Conservation (phyloP, 164 flowering plant genomes). For the Stephania yunnanensis region DNA sequence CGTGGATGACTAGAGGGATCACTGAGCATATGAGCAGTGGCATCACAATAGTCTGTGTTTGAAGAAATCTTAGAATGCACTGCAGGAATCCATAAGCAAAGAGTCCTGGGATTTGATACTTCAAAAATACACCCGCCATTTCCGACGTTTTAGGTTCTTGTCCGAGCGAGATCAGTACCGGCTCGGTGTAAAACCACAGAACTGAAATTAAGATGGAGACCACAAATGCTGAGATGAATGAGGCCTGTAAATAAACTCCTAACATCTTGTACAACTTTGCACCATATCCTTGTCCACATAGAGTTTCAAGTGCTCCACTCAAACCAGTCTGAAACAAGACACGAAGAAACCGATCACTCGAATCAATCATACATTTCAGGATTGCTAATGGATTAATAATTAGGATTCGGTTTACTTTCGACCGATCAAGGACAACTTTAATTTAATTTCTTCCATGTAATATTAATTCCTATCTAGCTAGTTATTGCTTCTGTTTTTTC, state of each 20-base stretch:
- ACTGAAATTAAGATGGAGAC: conserved; percentile 47
- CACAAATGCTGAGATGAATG: conserved; percentile 51
- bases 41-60: conserved; percentile 58
- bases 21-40: conserved; percentile 60
- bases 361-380: no score
- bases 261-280: conserved; percentile 55
- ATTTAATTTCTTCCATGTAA: no score
- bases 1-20: conserved; percentile 45
- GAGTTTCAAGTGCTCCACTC: conserved; percentile 88
- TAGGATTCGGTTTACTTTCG: no score
- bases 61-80: conserved; percentile 72
- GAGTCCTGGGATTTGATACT: conserved; percentile 55
- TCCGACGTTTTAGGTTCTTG: conserved; percentile 55
- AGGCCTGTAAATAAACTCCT: conserved; percentile 78
- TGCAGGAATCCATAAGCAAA: conserved; percentile 69
- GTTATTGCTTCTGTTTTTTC: no score
- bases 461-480: no score
- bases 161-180: conserved; percentile 46
- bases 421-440: no score
- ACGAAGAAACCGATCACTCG: not conserved
- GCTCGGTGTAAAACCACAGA: conserved; percentile 67
- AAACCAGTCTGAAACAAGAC: conserved; percentile 47
- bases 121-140: conserved; percentile 50
- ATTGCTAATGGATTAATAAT: no score
- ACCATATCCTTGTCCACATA: conserved; percentile 88